These are phyloP conservation scores for Syncephalastrum racemosum DNA, from an alignment of 371 early-diverging fungal genomes.

Conservation along the genomic window DNA sequence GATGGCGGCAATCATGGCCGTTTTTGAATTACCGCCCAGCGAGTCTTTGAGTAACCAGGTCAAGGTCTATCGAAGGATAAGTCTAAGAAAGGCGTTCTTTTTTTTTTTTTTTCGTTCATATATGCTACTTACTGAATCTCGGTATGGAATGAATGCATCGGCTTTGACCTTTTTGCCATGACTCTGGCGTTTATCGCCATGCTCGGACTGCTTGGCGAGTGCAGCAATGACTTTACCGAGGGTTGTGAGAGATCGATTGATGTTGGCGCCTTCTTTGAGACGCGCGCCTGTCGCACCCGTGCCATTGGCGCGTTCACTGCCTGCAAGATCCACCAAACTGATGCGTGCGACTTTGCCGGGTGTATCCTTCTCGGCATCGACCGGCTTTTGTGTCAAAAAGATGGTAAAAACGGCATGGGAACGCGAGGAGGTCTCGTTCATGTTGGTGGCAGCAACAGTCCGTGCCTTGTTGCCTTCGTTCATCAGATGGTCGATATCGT, in stretches of 20 bases:
- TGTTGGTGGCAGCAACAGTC: conserved; percentile 94
- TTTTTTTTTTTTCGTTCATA: too few species aligned
- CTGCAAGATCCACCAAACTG: conserved; percentile 85
- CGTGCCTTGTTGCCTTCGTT: conserved; percentile 85
- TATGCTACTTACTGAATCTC: conserved; percentile 66
- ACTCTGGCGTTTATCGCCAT: neutral
- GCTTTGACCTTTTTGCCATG: conserved; percentile 31
- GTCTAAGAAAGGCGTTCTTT: conserved; percentile 5
- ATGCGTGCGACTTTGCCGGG: conserved; percentile 74
- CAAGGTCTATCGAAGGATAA: conserved; percentile 39
- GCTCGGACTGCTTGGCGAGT: conserved; percentile 52
- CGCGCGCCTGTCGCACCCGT: conserved; percentile 94
- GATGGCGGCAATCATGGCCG: conserved; percentile 86
- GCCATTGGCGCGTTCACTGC: conserved; percentile 92
- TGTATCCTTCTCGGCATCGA: conserved; percentile 51
- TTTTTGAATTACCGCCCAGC: conserved; percentile 88
- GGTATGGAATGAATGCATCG: conserved; percentile 71
- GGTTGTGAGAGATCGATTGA: conserved; percentile 93
- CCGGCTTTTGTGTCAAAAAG: conserved; percentile 64
- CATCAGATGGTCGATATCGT: conserved; percentile 77
- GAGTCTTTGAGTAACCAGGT: conserved; percentile 95
- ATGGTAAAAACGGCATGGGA: conserved; percentile 95
- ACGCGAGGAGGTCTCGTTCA: conserved; percentile 92
- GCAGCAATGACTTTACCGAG: conserved; percentile 97
- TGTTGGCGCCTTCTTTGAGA: conserved; percentile 97